Conservation (phyloP, 2,329 filamentous ascomycete genomes). For the Boeremia lycopersici region DNA sequence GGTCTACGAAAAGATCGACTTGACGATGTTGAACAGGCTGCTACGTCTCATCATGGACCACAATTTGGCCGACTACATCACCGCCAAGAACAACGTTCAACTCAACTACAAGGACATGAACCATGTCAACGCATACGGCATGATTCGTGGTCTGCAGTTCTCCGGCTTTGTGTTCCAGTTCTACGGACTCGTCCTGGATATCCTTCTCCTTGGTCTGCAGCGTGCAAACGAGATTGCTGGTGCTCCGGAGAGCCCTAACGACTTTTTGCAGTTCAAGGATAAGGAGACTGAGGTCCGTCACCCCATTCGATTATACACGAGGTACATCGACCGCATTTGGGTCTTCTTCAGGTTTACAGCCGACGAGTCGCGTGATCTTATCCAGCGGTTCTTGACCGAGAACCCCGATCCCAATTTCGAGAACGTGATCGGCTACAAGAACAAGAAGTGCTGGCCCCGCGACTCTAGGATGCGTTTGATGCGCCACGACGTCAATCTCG, state of each 20-base stretch:
- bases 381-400: slow-evolving; percentile 96
- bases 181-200: slow-evolving; percentile 93
- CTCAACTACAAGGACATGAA: slow-evolving; percentile 99
- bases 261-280: slow-evolving; percentile 96
- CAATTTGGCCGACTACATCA: slow-evolving; percentile 98
- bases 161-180: slow-evolving; percentile 99
- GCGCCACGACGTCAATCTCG: slow-evolving; percentile 97
- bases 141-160: slow-evolving; percentile 97
- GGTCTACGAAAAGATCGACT: slow-evolving; percentile 98
- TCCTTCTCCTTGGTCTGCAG: slow-evolving; percentile 88
- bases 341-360: slow-evolving; percentile 93
- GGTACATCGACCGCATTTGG: slow-evolving; percentile 99
- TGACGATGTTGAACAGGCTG: slow-evolving; percentile 92
- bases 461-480: slow-evolving; percentile 98
- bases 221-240: slow-evolving; percentile 98
- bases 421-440: slow-evolving; percentile 98
- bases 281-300: slow-evolving; percentile 89
- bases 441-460: slow-evolving; percentile 99
- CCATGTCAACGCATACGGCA: slow-evolving; percentile 96
- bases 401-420: slow-evolving; percentile 99
- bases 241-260: slow-evolving; percentile 90
- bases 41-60: slow-evolving; percentile 98
- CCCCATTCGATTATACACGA: slow-evolving; percentile 94
- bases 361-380: slow-evolving; percentile 92
- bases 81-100: slow-evolving; percentile 98